Base-by-base conservation (phyloP, 1,284 basidiomycete genomes). In the Ustilago shanxiensis region DNA sequence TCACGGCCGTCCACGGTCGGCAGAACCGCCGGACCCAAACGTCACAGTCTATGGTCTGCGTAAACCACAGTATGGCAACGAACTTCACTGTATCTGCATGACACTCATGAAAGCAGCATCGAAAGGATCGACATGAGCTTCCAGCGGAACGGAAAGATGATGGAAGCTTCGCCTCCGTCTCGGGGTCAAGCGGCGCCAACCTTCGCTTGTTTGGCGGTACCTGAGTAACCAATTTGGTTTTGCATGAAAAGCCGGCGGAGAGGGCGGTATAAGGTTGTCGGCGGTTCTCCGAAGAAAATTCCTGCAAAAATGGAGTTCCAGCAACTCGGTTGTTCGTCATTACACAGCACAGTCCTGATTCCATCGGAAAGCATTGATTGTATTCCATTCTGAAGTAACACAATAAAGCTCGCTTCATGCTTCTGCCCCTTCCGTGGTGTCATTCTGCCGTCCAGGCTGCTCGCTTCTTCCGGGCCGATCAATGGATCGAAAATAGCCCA, bases 401-500 rank as follows among this genome's bases (percentile, higher is more conserved):
- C 18, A 33, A 9, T 16, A 58, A 31, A 47, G 56, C 35, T 52
- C n/a, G 29, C 9, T 52, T 52, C 31, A 33, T 9, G 7, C 50
- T 52, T 33, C n/a, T 20, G 22, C 49, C 20, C 13, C 29, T 29
- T 52, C 50, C 3, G 26, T 24, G 47, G 22, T 24, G 16, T 50
- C 50, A 29, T 33, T 6, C 29, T 31, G 24, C 20, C 35, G 7
- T 33, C 33, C 50, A 8, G 50, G 28, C 50, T 52, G 18, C 4
- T 29, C 29, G 8, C 4, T 33, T 20, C 29, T 33, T 33, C 44
- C 54, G 18, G 66, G 67, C 18, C 60, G 56, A 24, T 76, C 73
- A 16, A 76, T 76, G n/a, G 64, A 67, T n/a, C 64, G 39, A 10
- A 76, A 61, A 31, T 76, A 76, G 18, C 55, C 54, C 68, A 76